Base-by-base conservation (phyloP, 805 yeast genomes). In the Myxozyma neotropica region DNA sequence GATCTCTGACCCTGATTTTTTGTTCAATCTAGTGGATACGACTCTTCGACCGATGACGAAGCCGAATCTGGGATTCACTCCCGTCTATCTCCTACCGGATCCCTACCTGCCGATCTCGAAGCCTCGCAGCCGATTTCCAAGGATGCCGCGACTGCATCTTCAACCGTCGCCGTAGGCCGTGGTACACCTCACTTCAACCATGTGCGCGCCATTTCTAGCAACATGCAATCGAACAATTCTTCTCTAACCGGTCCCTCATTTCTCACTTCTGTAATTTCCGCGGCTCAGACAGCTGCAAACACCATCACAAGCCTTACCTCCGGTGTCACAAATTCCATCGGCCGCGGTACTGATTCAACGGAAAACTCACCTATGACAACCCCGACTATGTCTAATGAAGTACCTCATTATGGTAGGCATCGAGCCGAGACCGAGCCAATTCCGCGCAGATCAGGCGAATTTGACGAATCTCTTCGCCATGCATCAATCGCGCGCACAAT, bases 201-300 rank as follows among this genome's bases (percentile, higher is more conserved):
- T 31, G 48, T 21, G 6, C 45, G 48, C 2, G 10, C 35, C 3
- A 5, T 31, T 10, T 39, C 40, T 4, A 31, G 15, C 27, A 23
- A 24, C 13, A 5, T 13, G 23, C 48, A 40, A n/a, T 12, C 17
- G 10, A 23, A 15, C 39, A 23, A 15, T 13, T 33, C 55, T 4
- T 27, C 36, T 21, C 27, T 24, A n/a, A 38, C 56, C 1, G 36
- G 40, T 26, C 36, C 48, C n/a, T 44, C 56, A 5, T 59, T 62
- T 36, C 46, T 62, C 23, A 54, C 65, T 0, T 54, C 57, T 10
- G 61, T 70, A 36, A 36, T 70, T 33, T 61, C 70, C 4, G 73
- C 64, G 1, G 73, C 73, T 24, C 73, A 70, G 55, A 69, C 66
- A 31, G 73, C 72, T 10, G 72, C 73, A 21, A 56, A 61, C 6